Evolutionary conservation across 1,139 yeast species (phyloP).

Genomic region (Geotrichum candidum): DNA sequence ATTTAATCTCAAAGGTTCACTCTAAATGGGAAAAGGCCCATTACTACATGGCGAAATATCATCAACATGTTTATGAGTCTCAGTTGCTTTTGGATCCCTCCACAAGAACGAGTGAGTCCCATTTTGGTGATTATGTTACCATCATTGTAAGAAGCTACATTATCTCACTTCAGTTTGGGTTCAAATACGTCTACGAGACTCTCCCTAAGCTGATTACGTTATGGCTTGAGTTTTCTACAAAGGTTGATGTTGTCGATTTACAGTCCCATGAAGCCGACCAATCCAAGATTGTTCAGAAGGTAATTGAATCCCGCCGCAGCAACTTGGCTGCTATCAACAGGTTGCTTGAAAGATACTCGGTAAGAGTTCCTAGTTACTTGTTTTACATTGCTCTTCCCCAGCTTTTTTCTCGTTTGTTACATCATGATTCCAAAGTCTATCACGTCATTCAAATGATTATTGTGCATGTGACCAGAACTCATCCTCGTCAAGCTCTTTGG

Average conservation of each 20-base stretch:
- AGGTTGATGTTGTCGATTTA: conserved; percentile 18
- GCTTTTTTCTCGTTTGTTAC: conserved; percentile 70
- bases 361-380: conserved; percentile 50
- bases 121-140: conserved; percentile 59
- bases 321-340: conserved; percentile 29
- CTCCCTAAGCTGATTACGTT: conserved; percentile 83
- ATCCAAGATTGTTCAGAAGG: conserved; percentile 21
- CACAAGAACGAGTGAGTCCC: conserved; percentile 32
- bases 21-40: conserved; percentile 72
- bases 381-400: conserved; percentile 90
- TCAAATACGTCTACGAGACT: conserved; percentile 71
- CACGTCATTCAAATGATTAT: conserved; percentile 53
- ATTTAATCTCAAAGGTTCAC: conserved; percentile 52
- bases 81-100: conserved; percentile 38
- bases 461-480: conserved; percentile 50
- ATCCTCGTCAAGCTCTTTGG: conserved; percentile 85
- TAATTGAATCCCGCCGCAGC: conserved; percentile 22
- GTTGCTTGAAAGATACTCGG: conserved; percentile 40
- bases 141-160: conserved; percentile 61
- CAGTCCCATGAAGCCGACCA: conserved; percentile 19
- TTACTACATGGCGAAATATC: conserved; percentile 75
- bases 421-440: conserved; percentile 53
- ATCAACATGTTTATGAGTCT: conserved; percentile 69
- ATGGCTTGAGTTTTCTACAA: conserved; percentile 81
- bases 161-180: conserved; percentile 62